These are phyloP conservation scores for Gnomoniopsis sp. DNA, from an alignment of 2,329 filamentous ascomycete species.

Conservation along the genomic window DNA sequence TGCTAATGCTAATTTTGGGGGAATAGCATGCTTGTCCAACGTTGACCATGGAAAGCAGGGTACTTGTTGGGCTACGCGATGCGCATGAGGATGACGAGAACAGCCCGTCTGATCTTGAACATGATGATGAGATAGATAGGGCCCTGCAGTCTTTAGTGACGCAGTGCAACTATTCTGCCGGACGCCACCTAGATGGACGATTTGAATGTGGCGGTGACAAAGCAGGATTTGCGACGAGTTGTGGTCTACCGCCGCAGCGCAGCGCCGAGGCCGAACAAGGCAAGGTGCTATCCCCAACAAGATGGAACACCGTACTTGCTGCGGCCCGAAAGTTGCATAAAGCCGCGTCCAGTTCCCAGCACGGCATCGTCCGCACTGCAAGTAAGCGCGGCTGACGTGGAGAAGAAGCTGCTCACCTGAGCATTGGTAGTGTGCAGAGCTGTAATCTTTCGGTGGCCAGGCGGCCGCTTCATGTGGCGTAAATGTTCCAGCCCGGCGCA, in stretches of 20 bases:
- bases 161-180: not conserved
- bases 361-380: not conserved
- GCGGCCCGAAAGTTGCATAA: constrained; percentile 15
- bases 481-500: not conserved
- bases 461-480: not conserved
- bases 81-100: too few relatives aligned
- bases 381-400: not conserved
- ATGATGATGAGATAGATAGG: too few relatives aligned
- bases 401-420: not conserved
- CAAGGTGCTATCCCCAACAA: not conserved
- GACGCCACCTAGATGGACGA: not conserved
- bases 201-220: not conserved
- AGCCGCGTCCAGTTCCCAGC: not conserved
- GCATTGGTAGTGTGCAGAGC: not conserved
- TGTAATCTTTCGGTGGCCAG: not conserved
- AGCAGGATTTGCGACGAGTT: not conserved
- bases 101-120: too few relatives aligned
- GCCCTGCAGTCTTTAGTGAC: too few relatives aligned
- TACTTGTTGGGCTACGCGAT: too few relatives aligned
- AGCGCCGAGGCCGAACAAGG: not conserved
- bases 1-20: too few relatives aligned
- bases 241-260: not conserved
- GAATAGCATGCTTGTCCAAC: too few relatives aligned
- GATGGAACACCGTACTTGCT: not conserved
- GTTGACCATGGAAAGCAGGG: too few relatives aligned